These are phyloP conservation scores for Nakazawaea wyomingensis DNA, from an alignment of 805 yeast species.

Conservation along the genomic window DNA sequence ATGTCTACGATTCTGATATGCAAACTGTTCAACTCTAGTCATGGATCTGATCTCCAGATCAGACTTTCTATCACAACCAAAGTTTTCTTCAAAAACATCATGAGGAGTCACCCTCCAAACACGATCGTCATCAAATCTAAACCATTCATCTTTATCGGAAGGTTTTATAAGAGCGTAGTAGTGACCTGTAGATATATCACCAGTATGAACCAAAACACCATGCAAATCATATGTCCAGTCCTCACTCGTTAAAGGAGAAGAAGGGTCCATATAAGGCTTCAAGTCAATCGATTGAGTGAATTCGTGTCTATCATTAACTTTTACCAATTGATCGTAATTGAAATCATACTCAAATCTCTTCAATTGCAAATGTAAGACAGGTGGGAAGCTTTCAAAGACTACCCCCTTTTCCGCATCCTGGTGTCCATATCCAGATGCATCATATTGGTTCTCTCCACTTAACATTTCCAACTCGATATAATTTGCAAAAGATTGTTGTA, in stretches of 20 bases:
- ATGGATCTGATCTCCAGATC: slow-evolving; percentile 44
- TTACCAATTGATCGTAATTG: slow-evolving; percentile 79
- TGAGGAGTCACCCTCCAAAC: slow-evolving; percentile 81
- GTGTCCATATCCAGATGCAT: slow-evolving; percentile 81
- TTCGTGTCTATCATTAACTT: slow-evolving; percentile 88
- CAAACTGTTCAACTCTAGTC: slow-evolving; percentile 57
- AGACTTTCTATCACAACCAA: slow-evolving; percentile 67
- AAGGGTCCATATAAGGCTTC: slow-evolving; percentile 68
- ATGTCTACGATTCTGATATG: slow-evolving; percentile 65
- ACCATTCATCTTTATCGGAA: slow-evolving; percentile 65
- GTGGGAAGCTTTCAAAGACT: slow-evolving; percentile 83
- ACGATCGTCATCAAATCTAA: slow-evolving; percentile 89
- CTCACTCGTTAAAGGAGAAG: slow-evolving; percentile 37
- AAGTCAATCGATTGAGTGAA: slow-evolving; percentile 81
- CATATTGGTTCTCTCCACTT: slow-evolving; percentile 93
- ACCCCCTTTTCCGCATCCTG: slow-evolving; percentile 98
- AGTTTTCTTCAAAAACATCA: slow-evolving; percentile 90
- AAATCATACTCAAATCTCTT: slow-evolving; percentile 95
- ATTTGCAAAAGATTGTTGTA: slow-evolving; percentile 74
- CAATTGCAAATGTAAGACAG: slow-evolving; percentile 86
- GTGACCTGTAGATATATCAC: slow-evolving; percentile 94
- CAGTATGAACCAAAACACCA: slow-evolving; percentile 94
- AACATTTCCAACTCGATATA: slow-evolving; percentile 85
- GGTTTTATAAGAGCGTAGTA: slow-evolving; percentile 94
- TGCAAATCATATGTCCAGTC: slow-evolving; percentile 80